Conservation (phyloP, 192 early-diverging fungal species). For the Cetraspora pellucida region DNA sequence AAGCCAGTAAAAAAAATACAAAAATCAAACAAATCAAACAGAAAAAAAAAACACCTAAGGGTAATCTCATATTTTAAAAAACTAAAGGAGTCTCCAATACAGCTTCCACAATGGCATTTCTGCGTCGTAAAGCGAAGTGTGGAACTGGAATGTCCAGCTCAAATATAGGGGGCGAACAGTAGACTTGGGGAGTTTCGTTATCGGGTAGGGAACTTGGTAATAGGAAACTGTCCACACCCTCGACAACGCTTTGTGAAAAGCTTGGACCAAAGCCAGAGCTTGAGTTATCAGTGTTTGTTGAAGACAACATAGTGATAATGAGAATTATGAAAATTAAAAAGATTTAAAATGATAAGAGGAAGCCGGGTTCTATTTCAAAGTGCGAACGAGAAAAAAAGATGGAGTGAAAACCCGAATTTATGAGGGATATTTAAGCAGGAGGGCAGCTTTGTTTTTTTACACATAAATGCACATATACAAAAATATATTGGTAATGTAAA, state of each 20-base stretch:
- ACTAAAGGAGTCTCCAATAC: conserved; percentile 15
- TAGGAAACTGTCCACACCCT: not conserved
- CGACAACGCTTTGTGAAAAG: not conserved
- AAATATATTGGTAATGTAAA: too few species aligned
- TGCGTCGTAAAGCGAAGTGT: conserved; percentile 6
- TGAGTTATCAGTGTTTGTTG: not conserved
- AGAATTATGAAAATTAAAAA: too few species aligned
- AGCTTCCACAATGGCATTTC: conserved; percentile 28
- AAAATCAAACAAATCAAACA: not conserved
- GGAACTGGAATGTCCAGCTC: conserved; percentile 20
- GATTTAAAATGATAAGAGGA: too few species aligned
- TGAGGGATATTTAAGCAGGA: too few species aligned
- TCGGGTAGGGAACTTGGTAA: not conserved
- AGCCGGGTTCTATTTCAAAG: too few species aligned
- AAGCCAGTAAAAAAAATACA: too few species aligned
- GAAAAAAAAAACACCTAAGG: not conserved
- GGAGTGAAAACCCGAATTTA: too few species aligned
- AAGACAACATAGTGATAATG: not conserved
- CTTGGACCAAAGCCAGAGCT: conserved; percentile 29
- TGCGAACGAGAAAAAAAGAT: too few species aligned
- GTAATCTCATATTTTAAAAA: not conserved
- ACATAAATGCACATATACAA: too few species aligned
- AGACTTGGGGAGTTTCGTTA: not conserved
- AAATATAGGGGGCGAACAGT: conserved; percentile 7
- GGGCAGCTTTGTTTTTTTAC: too few species aligned